Evolutionary conservation across 495 filamentous ascomycete species (phyloP).

Genomic region (Penicillium flavigenum): DNA sequence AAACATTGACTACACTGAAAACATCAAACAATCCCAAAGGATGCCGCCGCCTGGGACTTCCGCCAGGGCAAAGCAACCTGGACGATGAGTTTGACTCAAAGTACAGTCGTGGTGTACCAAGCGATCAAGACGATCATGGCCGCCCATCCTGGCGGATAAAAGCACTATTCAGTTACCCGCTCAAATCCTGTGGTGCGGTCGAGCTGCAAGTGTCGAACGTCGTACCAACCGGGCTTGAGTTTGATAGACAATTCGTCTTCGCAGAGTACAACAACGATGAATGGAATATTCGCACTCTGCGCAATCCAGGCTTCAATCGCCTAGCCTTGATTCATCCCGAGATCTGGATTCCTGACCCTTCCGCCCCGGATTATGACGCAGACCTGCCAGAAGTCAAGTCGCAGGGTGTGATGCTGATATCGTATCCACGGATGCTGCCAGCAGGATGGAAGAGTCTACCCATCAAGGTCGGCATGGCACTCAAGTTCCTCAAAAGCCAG

Average conservation of each 20-base stretch:
- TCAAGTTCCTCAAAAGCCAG: conserved; percentile 27
- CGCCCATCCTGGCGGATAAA: conserved; percentile 59
- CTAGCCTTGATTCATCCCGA: conserved; percentile 74
- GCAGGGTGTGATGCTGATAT: conserved; percentile 40
- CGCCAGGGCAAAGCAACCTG: conserved; percentile 32
- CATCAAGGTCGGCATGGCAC: conserved; percentile 18
- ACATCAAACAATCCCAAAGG: conserved; percentile 23
- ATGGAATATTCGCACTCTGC: conserved; percentile 75
- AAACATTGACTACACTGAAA: neutral
- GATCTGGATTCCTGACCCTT: conserved; percentile 74
- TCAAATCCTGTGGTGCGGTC: conserved; percentile 83
- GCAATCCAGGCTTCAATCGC: conserved; percentile 66
- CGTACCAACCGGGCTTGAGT: conserved; percentile 69
- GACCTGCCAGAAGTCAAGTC: conserved; percentile 39
- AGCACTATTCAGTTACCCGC: conserved; percentile 80
- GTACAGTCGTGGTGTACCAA: conserved; percentile 31
- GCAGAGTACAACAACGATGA: conserved; percentile 52
- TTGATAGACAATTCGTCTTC: conserved; percentile 84
- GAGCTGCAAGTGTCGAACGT: conserved; percentile 68
- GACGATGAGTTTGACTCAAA: conserved; percentile 40
- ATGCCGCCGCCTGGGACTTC: conserved; percentile 39
- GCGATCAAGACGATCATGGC: conserved; percentile 17
- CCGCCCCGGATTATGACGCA: conserved; percentile 41
- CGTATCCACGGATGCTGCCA: conserved; percentile 33
- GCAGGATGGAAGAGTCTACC: conserved; percentile 10